Base-by-base conservation (phyloP, 2,329 filamentous ascomycete genomes). In the Colletotrichum ledebouriae region DNA sequence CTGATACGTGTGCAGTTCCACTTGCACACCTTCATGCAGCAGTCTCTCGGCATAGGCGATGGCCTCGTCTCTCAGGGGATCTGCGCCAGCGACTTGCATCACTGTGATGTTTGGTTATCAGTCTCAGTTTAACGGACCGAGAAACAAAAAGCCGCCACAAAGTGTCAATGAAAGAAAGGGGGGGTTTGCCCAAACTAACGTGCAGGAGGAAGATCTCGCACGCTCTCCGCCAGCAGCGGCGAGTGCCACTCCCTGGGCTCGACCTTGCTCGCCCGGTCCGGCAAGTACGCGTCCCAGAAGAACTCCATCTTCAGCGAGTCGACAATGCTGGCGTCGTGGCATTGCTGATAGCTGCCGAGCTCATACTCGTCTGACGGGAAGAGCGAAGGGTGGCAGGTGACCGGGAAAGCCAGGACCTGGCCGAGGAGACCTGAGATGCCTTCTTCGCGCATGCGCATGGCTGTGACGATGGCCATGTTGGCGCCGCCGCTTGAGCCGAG, bases 41-140 rank as follows among this genome's bases (percentile, higher is more conserved):
- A 81, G 73, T 9, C 74, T 75, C 66, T 80, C 78, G 6, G 77
- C 78, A 53, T 79, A 80, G 2, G 79, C 80, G 34, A 81, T 72
- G 9, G 72, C 78, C 25, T 81, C 80, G 59, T 81, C 80, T 15
- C 79, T 74, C n/a, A 80, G 71, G 3, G 75, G 69, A 63, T 81
- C 80, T 17, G 73, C 71, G 6, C 79, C 79, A 3, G 74, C 78
- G 4, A 76, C 71, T 46, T 79, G 73, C n/a, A 81, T 70, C 37
- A 80, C 78, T 80, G 44, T 9, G 5, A 11, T 34, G 6, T 9
- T 10, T 22, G 11, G 7, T 25, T 7, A 9, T 29, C 29, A 29
- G 29, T 29, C 29, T 29, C 29, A 9, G 29, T 29, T 5, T 6
- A 7, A 9, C 6, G 0, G 29, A 6, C 29, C 29, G 6, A 7